phyloP scores from a whole-genome alignment of 2,329 filamentous ascomycete genomes.

The Paecilomyces dactylethromorphus region DNA sequence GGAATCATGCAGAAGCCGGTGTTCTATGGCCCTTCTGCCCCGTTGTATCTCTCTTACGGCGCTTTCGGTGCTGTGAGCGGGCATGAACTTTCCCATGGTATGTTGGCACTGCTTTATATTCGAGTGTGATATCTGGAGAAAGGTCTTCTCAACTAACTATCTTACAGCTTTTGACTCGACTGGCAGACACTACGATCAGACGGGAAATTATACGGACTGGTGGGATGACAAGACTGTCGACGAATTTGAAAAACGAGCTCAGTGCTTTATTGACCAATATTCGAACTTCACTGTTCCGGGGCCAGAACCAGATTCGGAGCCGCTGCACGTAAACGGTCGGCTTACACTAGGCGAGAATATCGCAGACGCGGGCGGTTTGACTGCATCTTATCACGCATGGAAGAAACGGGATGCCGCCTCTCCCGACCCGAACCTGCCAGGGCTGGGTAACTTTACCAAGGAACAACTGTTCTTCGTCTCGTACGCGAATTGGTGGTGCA shows the following conservation, averaged over 20 bases:
- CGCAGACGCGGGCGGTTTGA: conserved; percentile 62
- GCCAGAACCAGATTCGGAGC: conserved; percentile 43
- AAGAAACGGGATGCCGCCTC: conserved; percentile 49
- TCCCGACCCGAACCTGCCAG: conserved; percentile 52
- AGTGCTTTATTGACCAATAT: conserved; percentile 66
- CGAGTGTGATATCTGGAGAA: neutral
- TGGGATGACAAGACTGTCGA: conserved; percentile 56
- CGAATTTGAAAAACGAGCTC: conserved; percentile 52
- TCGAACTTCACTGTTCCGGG: conserved; percentile 53
- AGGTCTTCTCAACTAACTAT: neutral
- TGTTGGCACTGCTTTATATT: conserved; percentile 4
- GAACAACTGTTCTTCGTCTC: conserved; percentile 66
- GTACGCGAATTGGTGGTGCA: conserved; percentile 61
- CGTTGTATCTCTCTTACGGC: conserved; percentile 62
- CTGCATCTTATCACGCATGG: conserved; percentile 60
- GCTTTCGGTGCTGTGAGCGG: conserved; percentile 61
- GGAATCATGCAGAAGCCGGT: conserved; percentile 64
- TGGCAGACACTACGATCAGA: conserved; percentile 59
- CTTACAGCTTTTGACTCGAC: conserved; percentile 56
- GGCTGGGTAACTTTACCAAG: conserved; percentile 55
- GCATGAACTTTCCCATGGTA: conserved; percentile 60
- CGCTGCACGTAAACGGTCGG: conserved; percentile 56
- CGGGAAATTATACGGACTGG: conserved; percentile 60
- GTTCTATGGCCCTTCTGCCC: conserved; percentile 54
- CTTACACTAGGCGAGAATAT: conserved; percentile 65